These are phyloP conservation scores for Friedmanniomyces endolithicus DNA, from an alignment of 495 filamentous ascomycete species.

Conservation along the genomic window DNA sequence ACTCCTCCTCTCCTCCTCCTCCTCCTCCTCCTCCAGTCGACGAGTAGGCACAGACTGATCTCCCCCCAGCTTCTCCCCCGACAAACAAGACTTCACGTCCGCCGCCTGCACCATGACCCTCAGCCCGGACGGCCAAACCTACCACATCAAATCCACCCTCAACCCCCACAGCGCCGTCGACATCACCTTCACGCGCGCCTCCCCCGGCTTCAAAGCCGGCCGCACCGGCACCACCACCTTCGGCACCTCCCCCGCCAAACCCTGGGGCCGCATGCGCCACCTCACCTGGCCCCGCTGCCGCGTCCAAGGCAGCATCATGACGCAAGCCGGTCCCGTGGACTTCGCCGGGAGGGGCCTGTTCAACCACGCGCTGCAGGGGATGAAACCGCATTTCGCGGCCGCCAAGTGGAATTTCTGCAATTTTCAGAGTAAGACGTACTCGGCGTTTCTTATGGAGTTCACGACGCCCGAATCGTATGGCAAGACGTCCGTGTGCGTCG, in stretches of 20 bases:
- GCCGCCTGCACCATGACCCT: conserved; percentile 63
- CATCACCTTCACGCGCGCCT: conserved; percentile 57
- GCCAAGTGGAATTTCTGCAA: conserved; percentile 86
- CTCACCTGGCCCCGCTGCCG: conserved; percentile 81
- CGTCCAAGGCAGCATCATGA: conserved; percentile 72
- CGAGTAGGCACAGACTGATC: neutral
- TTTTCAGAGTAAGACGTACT: conserved; percentile 78
- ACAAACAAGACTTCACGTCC: conserved; percentile 69
- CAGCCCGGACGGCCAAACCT: conserved; percentile 67
- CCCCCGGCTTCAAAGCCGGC: conserved; percentile 77
- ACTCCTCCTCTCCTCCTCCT: too few relatives aligned
- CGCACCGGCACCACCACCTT: conserved; percentile 75
- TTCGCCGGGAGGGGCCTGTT: conserved; percentile 68
- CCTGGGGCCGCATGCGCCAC: conserved; percentile 88
- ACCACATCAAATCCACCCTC: conserved; percentile 72
- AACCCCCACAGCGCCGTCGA: conserved; percentile 70
- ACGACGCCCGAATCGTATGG: conserved; percentile 93
- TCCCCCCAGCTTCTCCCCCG: conserved; percentile 46
- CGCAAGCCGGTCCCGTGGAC: conserved; percentile 69
- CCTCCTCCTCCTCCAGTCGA: neutral
- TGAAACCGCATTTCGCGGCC: conserved; percentile 98
- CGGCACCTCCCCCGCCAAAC: conserved; percentile 69
- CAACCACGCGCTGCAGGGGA: conserved; percentile 78
- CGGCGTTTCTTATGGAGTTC: conserved; percentile 89
- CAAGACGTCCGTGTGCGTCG: conserved; percentile 71